Evolutionary conservation across 176 grass and related monocot species (phyloP).

Genomic region (Eleusine indica): DNA sequence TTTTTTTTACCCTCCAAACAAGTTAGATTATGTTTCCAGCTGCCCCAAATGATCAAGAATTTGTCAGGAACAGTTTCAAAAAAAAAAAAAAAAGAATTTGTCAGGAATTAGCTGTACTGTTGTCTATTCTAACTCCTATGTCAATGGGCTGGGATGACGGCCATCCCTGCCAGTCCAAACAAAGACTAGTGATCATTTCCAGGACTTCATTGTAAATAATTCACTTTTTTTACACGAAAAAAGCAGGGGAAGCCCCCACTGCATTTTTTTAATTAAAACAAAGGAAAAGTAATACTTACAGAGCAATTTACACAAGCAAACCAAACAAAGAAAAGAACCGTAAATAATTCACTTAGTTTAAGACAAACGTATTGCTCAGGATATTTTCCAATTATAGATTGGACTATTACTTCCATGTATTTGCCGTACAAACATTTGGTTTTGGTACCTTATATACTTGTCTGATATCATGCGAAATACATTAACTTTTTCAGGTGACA

Average conservation of each 20-base stretch:
- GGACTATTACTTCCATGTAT: not conserved
- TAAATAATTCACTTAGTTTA: conserved; percentile 2
- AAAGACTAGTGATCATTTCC: conserved; percentile 1
- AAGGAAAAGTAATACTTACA: too few relatives aligned
- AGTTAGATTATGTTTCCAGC: conserved; percentile 6
- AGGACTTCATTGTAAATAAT: conserved; percentile 19
- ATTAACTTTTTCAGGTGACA: conserved; percentile 67
- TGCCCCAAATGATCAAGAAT: conserved; percentile 21
- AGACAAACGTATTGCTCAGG: not conserved
- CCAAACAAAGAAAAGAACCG: too few relatives aligned
- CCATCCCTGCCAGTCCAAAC: not conserved
- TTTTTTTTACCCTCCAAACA: conserved; percentile 7
- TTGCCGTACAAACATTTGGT: conserved; percentile 18
- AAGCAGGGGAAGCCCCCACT: too few relatives aligned
- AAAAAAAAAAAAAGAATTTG: not conserved
- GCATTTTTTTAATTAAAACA: too few relatives aligned
- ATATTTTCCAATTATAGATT: not conserved
- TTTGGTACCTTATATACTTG: not conserved
- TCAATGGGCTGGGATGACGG: not conserved
- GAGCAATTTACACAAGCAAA: too few relatives aligned
- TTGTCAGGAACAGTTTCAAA: not conserved
- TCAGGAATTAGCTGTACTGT: not conserved
- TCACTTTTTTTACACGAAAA: too few relatives aligned
- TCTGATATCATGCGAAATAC: conserved; percentile 6
- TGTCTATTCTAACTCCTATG: conserved; percentile 14